Evolutionary conservation across 345 rosid species (phyloP), one percentile per base, ranked within the genome.

Genomic region (Geranium brycei): DNA sequence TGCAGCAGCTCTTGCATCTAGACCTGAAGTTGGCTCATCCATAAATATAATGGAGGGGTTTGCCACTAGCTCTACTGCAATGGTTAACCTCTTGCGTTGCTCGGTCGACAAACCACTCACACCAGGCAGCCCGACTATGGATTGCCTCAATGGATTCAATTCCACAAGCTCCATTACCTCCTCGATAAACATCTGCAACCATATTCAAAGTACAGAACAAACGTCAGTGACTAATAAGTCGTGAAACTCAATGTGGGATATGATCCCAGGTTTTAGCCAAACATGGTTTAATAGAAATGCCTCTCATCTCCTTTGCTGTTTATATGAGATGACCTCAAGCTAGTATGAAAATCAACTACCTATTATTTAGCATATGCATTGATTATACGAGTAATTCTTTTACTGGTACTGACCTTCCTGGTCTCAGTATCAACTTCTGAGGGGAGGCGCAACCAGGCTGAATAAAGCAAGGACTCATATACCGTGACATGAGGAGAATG

Each of bases 401-500:
- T 4, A 35, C 5, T 35, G 41, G 41, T 7, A 18, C 61, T 12
- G 51, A 82, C 91, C 96, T 81, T 82, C 78, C 89, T 72, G 16
- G 75, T 78, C 59, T 77, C 38, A 18, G 76, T 18, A 30, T 83
- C 72, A 0, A 87, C 81, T 12, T 82, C 82, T 23, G 66, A 17
- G 14, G 92, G 77, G 51, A 86, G 70, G 4, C 92, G 85, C 55
- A 88, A 84, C 88, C 92, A 88, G 35, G 87, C 96, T 11, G 96
- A 88, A 74, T 75, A 86, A 59, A 86, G 74, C 74, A 88, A 66
- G 63, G 96, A 86, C 71, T 88, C 96, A 19, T 82, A 81, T 62
- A 88, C 84, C 2, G 90, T 86, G 57, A 88, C 84, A 69, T 84
- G 79, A 65, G 92, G 96, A 61, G 96, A 86, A 67, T 86, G 96